Percentiles rank a stretch among this genome's conserved stretches.
phyloP scores from a whole-genome alignment of 768 basidiomycete species.

The Leucocoprinus leucothites region DNA sequence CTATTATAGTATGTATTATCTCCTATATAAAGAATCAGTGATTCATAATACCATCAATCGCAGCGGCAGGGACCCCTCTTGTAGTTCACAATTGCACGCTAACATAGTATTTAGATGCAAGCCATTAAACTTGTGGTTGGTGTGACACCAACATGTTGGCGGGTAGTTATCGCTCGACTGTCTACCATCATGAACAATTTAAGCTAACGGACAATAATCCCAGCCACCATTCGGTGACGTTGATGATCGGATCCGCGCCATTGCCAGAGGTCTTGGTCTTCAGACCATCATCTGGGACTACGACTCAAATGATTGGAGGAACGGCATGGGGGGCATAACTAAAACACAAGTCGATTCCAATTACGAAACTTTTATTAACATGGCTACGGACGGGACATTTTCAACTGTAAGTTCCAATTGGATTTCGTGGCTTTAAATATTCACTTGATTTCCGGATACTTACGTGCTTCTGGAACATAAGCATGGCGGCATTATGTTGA shows the following conservation, averaged over 20 bases:
- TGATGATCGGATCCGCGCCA: slow-evolving; percentile 76
- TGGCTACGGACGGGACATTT: slow-evolving; percentile 42
- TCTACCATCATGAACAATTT: neutral
- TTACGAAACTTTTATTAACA: slow-evolving; percentile 51
- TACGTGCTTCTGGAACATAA: slow-evolving; percentile 16
- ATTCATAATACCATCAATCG: neutral
- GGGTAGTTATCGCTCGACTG: slow-evolving; percentile 30
- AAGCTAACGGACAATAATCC: neutral
- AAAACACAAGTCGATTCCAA: slow-evolving; percentile 45
- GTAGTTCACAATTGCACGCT: neutral
- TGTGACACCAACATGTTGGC: slow-evolving; percentile 60
- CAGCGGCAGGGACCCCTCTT: neutral
- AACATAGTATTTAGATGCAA: slow-evolving; percentile 35
- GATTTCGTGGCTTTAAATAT: neutral
- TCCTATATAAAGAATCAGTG: neutral
- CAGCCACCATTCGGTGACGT: slow-evolving; percentile 66
- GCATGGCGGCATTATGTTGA: slow-evolving; percentile 28
- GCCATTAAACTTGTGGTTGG: slow-evolving; percentile 52
- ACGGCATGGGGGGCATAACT: slow-evolving; percentile 40
- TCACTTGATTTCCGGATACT: too few species aligned
- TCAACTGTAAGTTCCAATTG: slow-evolving; percentile 24
- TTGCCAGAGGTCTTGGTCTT: slow-evolving; percentile 64
- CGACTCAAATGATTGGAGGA: slow-evolving; percentile 74
- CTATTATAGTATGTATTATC: slow-evolving; percentile 54
- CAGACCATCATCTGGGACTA: slow-evolving; percentile 72